Conservation (phyloP, 1,139 yeast species). For the Nakaseomyces glabratus region DNA sequence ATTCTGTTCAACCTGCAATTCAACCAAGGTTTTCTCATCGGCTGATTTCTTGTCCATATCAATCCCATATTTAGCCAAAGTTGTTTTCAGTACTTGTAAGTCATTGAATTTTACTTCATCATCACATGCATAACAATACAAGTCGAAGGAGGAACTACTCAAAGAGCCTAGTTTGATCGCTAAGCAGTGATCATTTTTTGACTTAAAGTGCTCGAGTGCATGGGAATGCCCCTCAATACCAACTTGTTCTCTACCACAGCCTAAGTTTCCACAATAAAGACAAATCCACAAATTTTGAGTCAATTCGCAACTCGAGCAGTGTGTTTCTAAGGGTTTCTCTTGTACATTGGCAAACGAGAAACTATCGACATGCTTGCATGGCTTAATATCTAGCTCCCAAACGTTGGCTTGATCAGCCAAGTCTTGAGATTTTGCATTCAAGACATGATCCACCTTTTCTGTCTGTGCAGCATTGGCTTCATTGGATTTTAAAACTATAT, state of each 20-base stretch:
- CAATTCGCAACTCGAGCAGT: conserved; percentile 60
- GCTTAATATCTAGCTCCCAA: conserved; percentile 81
- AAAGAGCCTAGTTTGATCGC: conserved; percentile 89
- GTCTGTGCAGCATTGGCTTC: conserved; percentile 11
- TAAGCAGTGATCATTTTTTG: conserved; percentile 52
- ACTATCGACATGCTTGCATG: conserved; percentile 66
- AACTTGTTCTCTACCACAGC: conserved; percentile 90
- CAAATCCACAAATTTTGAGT: conserved; percentile 85
- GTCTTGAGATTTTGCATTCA: conserved; percentile 57
- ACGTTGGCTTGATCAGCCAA: conserved; percentile 68
- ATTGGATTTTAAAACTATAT: conserved; percentile 8
- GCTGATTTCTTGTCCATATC: conserved; percentile 47
- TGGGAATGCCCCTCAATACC: conserved; percentile 91
- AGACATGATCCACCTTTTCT: conserved; percentile 40
- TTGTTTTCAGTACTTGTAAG: conserved; percentile 32
- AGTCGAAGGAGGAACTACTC: conserved; percentile 60
- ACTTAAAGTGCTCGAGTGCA: conserved; percentile 62
- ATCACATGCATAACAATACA: conserved; percentile 80
- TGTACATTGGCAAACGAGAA: conserved; percentile 37
- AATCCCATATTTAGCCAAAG: conserved; percentile 57
- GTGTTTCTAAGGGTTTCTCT: conserved; percentile 31
- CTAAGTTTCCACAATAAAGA: conserved; percentile 75
- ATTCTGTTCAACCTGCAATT: conserved; percentile 85
- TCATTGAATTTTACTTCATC: conserved; percentile 79
- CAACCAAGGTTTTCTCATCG: conserved; percentile 75